These are phyloP conservation scores for Aegilops tauschii DNA, from an alignment of 176 grass and related monocot genomes.

Conservation along the genomic window DNA sequence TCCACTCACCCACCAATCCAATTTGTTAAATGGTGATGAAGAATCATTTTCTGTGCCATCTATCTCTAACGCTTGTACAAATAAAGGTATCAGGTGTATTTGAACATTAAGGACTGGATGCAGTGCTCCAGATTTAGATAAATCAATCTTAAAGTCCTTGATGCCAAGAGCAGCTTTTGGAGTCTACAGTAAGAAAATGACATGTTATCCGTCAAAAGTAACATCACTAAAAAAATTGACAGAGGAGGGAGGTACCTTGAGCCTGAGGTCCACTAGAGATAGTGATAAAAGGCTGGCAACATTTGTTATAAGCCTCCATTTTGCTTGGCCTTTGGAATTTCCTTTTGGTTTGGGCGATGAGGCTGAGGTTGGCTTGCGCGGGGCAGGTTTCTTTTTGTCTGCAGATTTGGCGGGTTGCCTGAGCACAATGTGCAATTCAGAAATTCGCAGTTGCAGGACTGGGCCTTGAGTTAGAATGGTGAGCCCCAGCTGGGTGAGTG, in stretches of 20 bases:
- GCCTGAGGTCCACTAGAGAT: conserved; percentile 61
- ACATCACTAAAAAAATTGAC: background rate
- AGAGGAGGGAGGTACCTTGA: conserved; percentile 55
- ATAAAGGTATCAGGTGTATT: conserved; percentile 62
- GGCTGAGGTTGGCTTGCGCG: conserved; percentile 41
- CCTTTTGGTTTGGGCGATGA: conserved; percentile 45
- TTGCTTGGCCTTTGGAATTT: conserved; percentile 46
- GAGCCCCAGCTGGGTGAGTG: conserved; percentile 50
- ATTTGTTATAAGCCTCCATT: conserved; percentile 63
- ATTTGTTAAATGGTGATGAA: conserved; percentile 44
- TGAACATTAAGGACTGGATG: conserved; percentile 55
- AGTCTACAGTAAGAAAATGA: conserved; percentile 51
- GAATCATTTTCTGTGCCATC: conserved; percentile 41
- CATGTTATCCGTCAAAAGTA: conserved; percentile 9
- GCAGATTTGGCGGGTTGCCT: conserved; percentile 52
- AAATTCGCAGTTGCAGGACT: conserved; percentile 67
- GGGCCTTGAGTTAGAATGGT: conserved; percentile 46
- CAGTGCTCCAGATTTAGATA: conserved; percentile 61
- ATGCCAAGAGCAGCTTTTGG: conserved; percentile 75
- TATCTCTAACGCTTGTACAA: conserved; percentile 55
- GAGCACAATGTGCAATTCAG: conserved; percentile 73
- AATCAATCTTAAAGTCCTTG: conserved; percentile 68
- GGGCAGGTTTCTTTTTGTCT: conserved; percentile 60
- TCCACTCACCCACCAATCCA: conserved; percentile 42
- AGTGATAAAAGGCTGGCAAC: conserved; percentile 59